Base-by-base conservation (phyloP, 257 asterid species). In the Solanum pennellii region DNA sequence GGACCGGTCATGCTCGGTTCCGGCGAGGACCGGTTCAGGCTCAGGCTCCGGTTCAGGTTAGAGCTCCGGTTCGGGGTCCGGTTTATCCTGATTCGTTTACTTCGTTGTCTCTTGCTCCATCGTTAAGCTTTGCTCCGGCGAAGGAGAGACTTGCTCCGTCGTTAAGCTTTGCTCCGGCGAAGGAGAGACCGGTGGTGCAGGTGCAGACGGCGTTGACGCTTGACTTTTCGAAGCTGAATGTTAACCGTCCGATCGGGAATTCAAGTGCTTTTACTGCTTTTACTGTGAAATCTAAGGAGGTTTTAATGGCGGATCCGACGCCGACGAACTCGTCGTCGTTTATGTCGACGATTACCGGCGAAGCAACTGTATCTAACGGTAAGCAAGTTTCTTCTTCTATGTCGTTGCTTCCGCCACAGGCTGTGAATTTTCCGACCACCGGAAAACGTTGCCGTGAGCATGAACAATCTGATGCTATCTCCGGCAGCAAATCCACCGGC, bases 341-440 rank as follows among this genome's bases (percentile, higher is more conserved):
- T 85, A 3, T 94, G 86, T 95, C 95, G 27, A 90, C 96, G 60
- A 94, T 94, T 47, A 92, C 98, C 9, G 98, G 97, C 11, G 98
- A 95, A 89, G 98, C 98, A 49, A 96, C 98, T 88, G 98, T 94
- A 4, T 93, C 96, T 0, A 94, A 94, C 59, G 98, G 95, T 2
- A 94, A 94, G 80, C 83, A 62, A 15, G 59, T 1, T 75, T 44
- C 59, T 49, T 77, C 83, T 47, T 79, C 65, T 1, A 14, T 79
- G 10, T 27, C 29, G n/a, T 10, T 47, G 68, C 41, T 86, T 31
- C 89, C 94, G 21, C 90, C 87, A 37, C 89, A 92, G 6, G 88
- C 90, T 16, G 94, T 91, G 0, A 94, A 93, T 73, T 95, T 97
- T 23, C 97, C 96, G 12, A 89, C 91, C n/a, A 87, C 93, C 5